Evolutionary conservation across 257 asterid species (phyloP), one percentile per base, ranked within the genome.

Genomic region (Nicotiana tabacum): DNA sequence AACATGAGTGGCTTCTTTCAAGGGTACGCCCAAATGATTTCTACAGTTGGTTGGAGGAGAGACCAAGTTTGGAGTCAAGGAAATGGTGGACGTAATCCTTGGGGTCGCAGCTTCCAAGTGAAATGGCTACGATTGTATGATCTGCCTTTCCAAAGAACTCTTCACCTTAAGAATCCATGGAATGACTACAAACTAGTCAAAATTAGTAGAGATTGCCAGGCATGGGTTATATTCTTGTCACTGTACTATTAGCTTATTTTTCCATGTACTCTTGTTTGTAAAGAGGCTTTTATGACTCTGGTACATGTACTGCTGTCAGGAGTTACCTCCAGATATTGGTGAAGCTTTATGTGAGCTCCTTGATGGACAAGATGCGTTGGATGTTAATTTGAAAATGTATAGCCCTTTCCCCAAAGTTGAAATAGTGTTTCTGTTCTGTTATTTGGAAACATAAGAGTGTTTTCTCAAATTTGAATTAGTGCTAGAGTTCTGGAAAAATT

Each of bases 151-250:
- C 97, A 92, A 85, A 90, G 83, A 87, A 95, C 99, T 82, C 95
- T 94, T 82, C 99, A 95, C 89, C 91, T 95, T n/a, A 93, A 86
- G 89, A 95, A 95, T 84, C 98, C 98, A 55, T 91, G 94, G 92
- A 95, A 95, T 82, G 91, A 92, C 53, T 89, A 88, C 92, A 95
- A 95, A 87, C 99, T 98, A 84, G 94, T 94, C 84, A 96, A 96
- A 92, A 92, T 94, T 84, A 96, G 99, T 91, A 89, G 99, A 87
- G 99, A 96, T 82, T 96, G 99, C 81, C 97, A 96, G 99, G 98
- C 94, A 88, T 60, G 60, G 37, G 53, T 68, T 29, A 33, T 74
- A 11, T 37, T 74, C 70, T 55, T 81, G 65, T 79, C 16, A 21
- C 29, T 15, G 18, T 77, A 70, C 43, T 15, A 27, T 76, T 15